A percentile compares a stretch with the other conserved stretches of the same genome.
phyloP scores from a whole-genome alignment of 176 grass and related monocot species.

The Triticum timopheevii region DNA sequence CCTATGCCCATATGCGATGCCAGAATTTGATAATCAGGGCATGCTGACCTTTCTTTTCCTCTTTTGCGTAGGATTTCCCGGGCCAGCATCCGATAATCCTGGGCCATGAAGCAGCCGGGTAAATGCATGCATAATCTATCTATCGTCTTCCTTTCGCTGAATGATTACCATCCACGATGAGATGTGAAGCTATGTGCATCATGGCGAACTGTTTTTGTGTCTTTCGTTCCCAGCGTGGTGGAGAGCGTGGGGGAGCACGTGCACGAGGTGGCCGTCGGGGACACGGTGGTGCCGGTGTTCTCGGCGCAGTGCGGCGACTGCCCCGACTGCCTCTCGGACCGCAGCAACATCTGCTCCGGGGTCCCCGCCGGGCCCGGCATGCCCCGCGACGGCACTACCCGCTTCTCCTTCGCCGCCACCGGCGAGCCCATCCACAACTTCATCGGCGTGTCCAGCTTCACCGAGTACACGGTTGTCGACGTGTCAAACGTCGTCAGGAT shows the following conservation, averaged over 20 bases:
- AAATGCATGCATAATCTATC: background rate
- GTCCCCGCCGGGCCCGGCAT: background rate
- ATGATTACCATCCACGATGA: background rate
- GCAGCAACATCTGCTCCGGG: conserved; percentile 57
- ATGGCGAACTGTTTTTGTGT: background rate
- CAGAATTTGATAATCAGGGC: background rate
- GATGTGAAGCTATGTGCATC: too few relatives aligned
- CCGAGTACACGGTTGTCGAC: conserved; percentile 67
- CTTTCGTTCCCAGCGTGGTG: conserved; percentile 29
- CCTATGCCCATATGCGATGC: too few relatives aligned
- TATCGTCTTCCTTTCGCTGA: background rate
- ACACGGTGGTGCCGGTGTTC: conserved; percentile 66
- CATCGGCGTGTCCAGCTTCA: conserved; percentile 58
- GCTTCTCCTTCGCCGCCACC: conserved; percentile 43
- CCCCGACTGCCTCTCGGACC: conserved; percentile 38
- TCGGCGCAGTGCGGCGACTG: conserved; percentile 56
- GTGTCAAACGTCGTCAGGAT: conserved; percentile 45
- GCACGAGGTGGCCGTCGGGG: conserved; percentile 43
- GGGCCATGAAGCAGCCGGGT: conserved; percentile 82
- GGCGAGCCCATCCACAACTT: conserved; percentile 60
- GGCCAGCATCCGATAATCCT: conserved; percentile 29
- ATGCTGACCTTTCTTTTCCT: background rate
- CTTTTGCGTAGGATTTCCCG: conserved; percentile 1
- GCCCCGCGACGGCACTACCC: conserved; percentile 56
- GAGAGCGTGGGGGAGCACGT: conserved; percentile 67